Conservation (phyloP, 2,329 filamentous ascomycete genomes). For the Hyphodiscus sp. region DNA sequence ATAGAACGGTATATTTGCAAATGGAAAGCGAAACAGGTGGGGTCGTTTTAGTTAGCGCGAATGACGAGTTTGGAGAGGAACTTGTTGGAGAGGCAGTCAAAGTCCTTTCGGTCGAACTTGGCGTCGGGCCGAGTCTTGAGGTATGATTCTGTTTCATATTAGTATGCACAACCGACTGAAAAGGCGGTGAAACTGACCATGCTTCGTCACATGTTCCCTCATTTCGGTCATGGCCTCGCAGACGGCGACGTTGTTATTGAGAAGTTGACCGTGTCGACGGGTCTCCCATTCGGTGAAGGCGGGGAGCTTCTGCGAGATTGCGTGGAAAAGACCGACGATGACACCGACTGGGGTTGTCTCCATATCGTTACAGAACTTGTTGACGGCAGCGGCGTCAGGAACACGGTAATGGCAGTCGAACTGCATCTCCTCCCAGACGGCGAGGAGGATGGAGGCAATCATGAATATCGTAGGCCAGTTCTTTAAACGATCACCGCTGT, state of each 20-base stretch:
- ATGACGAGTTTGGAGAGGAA: conserved; percentile 96
- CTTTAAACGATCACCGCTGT: conserved; percentile 94
- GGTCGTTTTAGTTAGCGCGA: conserved; percentile 65
- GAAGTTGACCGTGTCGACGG: conserved; percentile 78
- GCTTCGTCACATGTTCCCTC: conserved; percentile 82
- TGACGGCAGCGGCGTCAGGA: conserved; percentile 73
- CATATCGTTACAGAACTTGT: conserved; percentile 97
- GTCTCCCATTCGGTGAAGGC: conserved; percentile 93
- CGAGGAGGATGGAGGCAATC: conserved; percentile 84
- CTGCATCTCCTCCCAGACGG: conserved; percentile 98
- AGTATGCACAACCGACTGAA: conserved; percentile 6
- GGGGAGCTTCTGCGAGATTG: conserved; percentile 94
- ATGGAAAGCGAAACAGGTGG: neutral
- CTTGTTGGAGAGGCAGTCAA: conserved; percentile 94
- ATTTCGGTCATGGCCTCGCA: conserved; percentile 97
- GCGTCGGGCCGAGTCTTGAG: conserved; percentile 68
- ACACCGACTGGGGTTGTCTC: conserved; percentile 93
- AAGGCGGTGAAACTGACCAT: conserved; percentile 60
- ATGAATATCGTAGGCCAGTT: conserved; percentile 99
- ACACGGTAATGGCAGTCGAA: conserved; percentile 97
- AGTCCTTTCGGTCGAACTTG: conserved; percentile 86
- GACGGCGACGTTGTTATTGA: conserved; percentile 85
- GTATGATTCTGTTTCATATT: conserved; percentile 68
- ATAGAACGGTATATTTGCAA: conserved; percentile 24
- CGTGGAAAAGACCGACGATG: conserved; percentile 93